Evolutionary conservation across 192 early-diverging fungal genomes (phyloP), one percentile per base, ranked within the genome.

Genomic region (Coemansia sp.): DNA sequence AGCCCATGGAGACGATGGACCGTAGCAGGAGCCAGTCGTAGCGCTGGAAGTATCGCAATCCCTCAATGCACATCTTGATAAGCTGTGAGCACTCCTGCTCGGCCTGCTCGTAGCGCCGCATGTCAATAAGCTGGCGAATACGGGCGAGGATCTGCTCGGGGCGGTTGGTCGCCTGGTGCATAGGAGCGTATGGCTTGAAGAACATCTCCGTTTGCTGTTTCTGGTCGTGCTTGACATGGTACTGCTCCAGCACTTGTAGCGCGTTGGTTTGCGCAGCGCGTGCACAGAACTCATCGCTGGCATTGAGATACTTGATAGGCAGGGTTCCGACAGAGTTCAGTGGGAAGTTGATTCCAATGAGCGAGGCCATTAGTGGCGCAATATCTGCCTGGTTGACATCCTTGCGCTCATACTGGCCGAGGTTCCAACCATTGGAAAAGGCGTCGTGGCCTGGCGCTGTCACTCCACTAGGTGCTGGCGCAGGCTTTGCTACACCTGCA

Each of bases 21-120:
- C 93, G 85, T 61, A 98, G 78, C 71, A 96, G 93, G 6, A 96
- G 78, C 96, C 96, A 98, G 79, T 98, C 96, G 64, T 98, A 98
- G 74, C 92, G 96, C 79, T 98, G 94, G 53, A 93, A 92, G 82
- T 98, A 98, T 43, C 94, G 88, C 62, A 96, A 76, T n/a, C 96
- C 96, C 55, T 91, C 85, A 8, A 96, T 59, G 32, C 88, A 91
- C 40, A 91, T 78, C 4, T 77, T 64, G 24, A 91, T 86, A 22
- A 96, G 74, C 29, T 80, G 39, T 24, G 63, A 50, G 52, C 94
- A 94, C 62, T 87, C 76, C 45, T 49, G 50, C 64, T 92, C 91
- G 6, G 96, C 95, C 15, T 87, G 80, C 13, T 76, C 71, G 69
- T 92, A 92, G 13, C 86, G 73, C 24, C 81, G 81, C 30, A 70